Evolutionary conservation across 306 rosid species (phyloP).

Genomic region (Oemleria cerasiformis): DNA sequence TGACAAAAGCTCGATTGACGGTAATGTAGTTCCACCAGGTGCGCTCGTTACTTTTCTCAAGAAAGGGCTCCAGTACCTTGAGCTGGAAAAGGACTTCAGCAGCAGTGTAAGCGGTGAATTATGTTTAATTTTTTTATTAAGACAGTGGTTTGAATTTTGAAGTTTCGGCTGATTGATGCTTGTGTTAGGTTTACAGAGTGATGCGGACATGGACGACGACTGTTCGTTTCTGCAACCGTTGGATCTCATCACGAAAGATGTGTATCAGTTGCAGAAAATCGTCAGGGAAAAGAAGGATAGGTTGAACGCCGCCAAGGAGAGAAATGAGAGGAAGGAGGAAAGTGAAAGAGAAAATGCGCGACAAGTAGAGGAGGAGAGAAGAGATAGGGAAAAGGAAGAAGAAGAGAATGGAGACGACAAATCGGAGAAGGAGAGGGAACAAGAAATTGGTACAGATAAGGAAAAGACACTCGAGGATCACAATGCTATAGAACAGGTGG

Average conservation of each 20-base stretch:
- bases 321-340: constrained; percentile 34
- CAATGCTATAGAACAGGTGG: constrained; percentile 29
- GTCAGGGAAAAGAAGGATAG: constrained; percentile 49
- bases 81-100: constrained; percentile 61
- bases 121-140: background rate
- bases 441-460: constrained; percentile 31
- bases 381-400: constrained; percentile 35
- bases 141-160: background rate
- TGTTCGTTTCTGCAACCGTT: constrained; percentile 61
- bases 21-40: constrained; percentile 58
- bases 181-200: constrained; percentile 50
- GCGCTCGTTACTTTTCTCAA: constrained; percentile 62
- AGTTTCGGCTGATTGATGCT: constrained; percentile 27
- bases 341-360: constrained; percentile 20
- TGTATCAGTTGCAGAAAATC: constrained; percentile 44
- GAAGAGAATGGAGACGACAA: constrained; percentile 19
- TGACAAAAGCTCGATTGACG: constrained; percentile 44
- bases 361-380: constrained; percentile 37
- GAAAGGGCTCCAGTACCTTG: constrained; percentile 67
- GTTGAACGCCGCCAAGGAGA: constrained; percentile 30
- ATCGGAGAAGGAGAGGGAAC: constrained; percentile 36
- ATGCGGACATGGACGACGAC: constrained; percentile 63
- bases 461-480: constrained; percentile 28
- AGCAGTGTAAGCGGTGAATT: constrained; percentile 38
- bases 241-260: constrained; percentile 65